Conservation (phyloP, 352 stramenopile species). For the Plasmopara muralis region DNA sequence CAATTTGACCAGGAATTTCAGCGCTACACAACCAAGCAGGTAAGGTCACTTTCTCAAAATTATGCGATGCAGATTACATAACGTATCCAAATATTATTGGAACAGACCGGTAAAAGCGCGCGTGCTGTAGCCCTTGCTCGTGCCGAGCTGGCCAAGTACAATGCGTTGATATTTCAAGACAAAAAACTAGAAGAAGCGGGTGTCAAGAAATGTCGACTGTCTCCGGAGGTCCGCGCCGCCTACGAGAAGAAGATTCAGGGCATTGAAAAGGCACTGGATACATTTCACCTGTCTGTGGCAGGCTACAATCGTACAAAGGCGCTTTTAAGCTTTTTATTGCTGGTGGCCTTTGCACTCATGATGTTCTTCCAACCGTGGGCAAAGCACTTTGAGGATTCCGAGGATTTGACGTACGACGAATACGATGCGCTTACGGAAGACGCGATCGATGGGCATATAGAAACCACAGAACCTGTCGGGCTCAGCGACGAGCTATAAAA, state of each 20-base stretch:
- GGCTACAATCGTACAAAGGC: slow-evolving; percentile 76
- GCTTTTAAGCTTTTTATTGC: slow-evolving; percentile 36
- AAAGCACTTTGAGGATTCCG: slow-evolving; percentile 26
- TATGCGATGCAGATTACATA: background rate
- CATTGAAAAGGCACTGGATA: slow-evolving; percentile 65
- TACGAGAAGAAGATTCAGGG: slow-evolving; percentile 51
- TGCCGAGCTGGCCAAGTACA: slow-evolving; percentile 75
- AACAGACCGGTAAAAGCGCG: slow-evolving; percentile 53
- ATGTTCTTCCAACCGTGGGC: slow-evolving; percentile 76
- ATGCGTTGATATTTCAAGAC: slow-evolving; percentile 30
- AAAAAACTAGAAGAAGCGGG: slow-evolving; percentile 13
- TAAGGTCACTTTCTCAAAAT: slow-evolving; percentile 10
- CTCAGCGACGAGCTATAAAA: slow-evolving; percentile 37
- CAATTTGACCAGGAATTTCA: slow-evolving; percentile 86
- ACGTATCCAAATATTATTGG: background rate
- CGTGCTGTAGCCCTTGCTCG: slow-evolving; percentile 71
- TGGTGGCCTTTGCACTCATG: slow-evolving; percentile 54
- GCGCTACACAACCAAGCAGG: slow-evolving; percentile 80
- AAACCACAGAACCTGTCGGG: slow-evolving; percentile 9
- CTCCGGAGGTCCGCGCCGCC: background rate
- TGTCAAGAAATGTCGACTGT: background rate
- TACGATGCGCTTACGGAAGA: slow-evolving; percentile 24
- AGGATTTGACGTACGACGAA: slow-evolving; percentile 24
- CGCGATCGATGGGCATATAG: slow-evolving; percentile 12
- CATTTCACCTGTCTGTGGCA: slow-evolving; percentile 71